A percentile compares a stretch with the other conserved stretches of the same genome.
Conservation (phyloP, 2,329 filamentous ascomycete genomes). For the Neonectria neomacrospora region DNA sequence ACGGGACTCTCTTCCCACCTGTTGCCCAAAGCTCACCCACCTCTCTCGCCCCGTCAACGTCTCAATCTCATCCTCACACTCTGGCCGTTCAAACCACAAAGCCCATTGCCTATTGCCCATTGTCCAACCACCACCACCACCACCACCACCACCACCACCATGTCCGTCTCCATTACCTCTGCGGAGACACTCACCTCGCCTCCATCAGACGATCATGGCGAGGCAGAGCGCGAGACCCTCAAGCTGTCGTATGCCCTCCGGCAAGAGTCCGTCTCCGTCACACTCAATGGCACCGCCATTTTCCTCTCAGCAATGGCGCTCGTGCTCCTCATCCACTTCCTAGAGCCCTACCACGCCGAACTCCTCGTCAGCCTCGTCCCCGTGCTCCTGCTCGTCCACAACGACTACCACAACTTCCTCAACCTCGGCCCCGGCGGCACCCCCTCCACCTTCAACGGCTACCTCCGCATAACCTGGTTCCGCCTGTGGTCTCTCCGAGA, state of each 20-base stretch:
- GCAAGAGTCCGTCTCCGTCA: constrained; percentile 63
- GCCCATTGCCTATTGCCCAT: neutral
- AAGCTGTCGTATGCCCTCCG: constrained; percentile 44
- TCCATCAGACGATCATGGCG: constrained; percentile 34
- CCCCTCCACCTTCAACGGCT: constrained; percentile 77
- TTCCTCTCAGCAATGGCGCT: constrained; percentile 58
- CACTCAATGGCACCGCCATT: constrained; percentile 62
- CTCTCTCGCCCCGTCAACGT: neutral
- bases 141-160: constrained; percentile 31
- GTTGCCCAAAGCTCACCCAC: neutral
- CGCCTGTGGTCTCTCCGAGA: constrained; percentile 77
- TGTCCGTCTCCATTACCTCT: constrained; percentile 45
- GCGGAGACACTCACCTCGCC: constrained; percentile 41
- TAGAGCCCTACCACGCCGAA: constrained; percentile 60
- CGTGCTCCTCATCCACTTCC: constrained; percentile 63
- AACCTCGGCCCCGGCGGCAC: constrained; percentile 84
- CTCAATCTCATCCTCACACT: constrained; percentile 21
- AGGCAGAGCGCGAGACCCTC: constrained; percentile 37
- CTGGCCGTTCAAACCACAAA: constrained; percentile 27
- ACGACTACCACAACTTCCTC: constrained; percentile 81
- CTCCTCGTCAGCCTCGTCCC: constrained; percentile 63
- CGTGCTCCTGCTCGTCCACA: constrained; percentile 64
- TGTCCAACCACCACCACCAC: no score
- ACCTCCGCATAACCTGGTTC: constrained; percentile 77
- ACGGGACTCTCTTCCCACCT: neutral